Evolutionary conservation across 2,329 filamentous ascomycete genomes (phyloP).

Genomic region (Fusarium sp.): DNA sequence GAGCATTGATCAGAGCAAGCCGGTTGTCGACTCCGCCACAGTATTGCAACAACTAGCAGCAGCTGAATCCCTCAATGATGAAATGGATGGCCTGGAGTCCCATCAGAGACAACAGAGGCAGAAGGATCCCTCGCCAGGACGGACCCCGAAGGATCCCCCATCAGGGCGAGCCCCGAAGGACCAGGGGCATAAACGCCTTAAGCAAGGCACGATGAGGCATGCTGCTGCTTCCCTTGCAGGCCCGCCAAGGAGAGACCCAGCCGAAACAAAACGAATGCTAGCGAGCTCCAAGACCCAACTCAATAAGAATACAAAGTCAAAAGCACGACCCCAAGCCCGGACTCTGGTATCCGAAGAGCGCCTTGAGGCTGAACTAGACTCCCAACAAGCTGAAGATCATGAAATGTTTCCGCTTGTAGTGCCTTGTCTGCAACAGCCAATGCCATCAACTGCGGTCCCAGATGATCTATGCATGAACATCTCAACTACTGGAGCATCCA

Average conservation of each 20-base stretch:
- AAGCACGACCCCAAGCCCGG: not conserved
- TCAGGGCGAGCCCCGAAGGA: not conserved
- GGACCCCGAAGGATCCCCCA: not conserved
- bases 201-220: not conserved
- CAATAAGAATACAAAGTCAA: not conserved
- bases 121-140: not conserved
- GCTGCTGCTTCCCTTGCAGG: not conserved
- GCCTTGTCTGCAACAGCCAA: not conserved
- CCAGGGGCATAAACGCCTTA: not conserved
- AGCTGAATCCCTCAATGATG: not conserved
- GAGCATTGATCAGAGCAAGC: not conserved
- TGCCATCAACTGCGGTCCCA: not conserved
- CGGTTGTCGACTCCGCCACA: not conserved
- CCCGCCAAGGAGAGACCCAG: not conserved
- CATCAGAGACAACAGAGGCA: not conserved
- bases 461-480: not conserved
- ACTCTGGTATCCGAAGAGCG: not conserved
- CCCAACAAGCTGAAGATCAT: not conserved
- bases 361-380: not conserved
- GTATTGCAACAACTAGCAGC: not conserved
- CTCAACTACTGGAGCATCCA: not conserved
- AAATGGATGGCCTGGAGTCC: not conserved
- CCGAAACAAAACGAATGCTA: not conserved
- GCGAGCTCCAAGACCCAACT: not conserved
- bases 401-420: not conserved